Conservation (phyloP, 75 land plant species). For the Selaginella tamariscina region DNA sequence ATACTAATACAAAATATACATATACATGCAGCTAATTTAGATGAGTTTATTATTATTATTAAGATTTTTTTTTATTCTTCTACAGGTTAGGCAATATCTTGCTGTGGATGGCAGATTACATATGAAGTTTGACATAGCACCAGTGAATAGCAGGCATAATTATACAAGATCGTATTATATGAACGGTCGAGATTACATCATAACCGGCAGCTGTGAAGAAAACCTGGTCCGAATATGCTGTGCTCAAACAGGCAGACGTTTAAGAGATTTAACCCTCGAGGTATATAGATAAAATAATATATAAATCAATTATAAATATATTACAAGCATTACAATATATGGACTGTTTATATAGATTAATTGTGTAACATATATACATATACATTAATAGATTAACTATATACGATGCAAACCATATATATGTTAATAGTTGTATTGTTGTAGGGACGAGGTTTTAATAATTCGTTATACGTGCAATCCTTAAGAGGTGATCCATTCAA, state of each 20-base stretch:
- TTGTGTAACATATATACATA: too few relatives aligned
- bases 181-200: conserved; percentile 76
- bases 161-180: conserved; percentile 83
- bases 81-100: conserved; percentile 62
- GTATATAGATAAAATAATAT: too few relatives aligned
- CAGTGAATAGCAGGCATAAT: conserved; percentile 54
- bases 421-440: not conserved
- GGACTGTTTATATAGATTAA: too few relatives aligned
- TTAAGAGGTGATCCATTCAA: conserved; percentile 81
- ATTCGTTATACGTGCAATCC: conserved; percentile 74
- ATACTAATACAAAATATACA: too few relatives aligned
- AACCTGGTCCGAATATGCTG: conserved; percentile 64
- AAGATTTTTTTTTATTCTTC: not conserved
- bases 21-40: too few relatives aligned
- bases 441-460: conserved; percentile 54
- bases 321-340: too few relatives aligned
- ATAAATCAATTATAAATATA: too few relatives aligned
- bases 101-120: conserved; percentile 75
- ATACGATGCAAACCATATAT: not conserved
- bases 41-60: too few relatives aligned
- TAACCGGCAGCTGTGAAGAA: conserved; percentile 87
- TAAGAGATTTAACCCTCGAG: conserved; percentile 64
- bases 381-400: too few relatives aligned
- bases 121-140: conserved; percentile 52
- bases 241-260: conserved; percentile 75